These are phyloP conservation scores for Entomortierella beljakovae DNA, from an alignment of 192 early-diverging fungal genomes.

Conservation along the genomic window DNA sequence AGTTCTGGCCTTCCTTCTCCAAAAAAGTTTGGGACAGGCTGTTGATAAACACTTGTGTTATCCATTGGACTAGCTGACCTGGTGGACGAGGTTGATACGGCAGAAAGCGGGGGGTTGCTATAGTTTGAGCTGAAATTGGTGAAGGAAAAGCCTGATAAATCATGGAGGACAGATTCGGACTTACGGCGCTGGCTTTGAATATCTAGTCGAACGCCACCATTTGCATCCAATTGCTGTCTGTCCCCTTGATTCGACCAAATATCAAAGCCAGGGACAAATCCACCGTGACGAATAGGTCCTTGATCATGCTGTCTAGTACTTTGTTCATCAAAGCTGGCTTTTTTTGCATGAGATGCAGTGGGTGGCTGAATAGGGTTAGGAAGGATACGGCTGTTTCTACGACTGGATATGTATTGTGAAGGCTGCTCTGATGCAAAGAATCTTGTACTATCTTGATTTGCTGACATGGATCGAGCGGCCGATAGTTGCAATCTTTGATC, in stretches of 20 bases:
- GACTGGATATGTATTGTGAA: not conserved
- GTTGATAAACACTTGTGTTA: not conserved
- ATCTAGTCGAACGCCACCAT: not conserved
- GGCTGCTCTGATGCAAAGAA: no score
- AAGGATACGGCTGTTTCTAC: conserved; percentile 29
- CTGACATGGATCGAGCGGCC: no score
- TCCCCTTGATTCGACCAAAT: conserved; percentile 11
- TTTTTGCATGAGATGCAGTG: conserved; percentile 3
- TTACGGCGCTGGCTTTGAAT: conserved; percentile 9
- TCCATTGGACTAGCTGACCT: conserved; percentile 1
- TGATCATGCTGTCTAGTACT: not conserved
- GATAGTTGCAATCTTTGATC: no score
- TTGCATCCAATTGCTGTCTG: not conserved
- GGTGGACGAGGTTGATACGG: not conserved
- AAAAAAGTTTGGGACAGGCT: not conserved
- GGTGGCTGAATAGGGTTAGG: conserved; percentile 47
- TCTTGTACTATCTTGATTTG: no score
- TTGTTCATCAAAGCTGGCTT: conserved; percentile 7
- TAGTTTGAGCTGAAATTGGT: not conserved
- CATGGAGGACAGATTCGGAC: conserved; percentile 33
- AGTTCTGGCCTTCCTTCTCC: not conserved
- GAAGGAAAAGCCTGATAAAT: not conserved
- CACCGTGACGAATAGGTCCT: conserved; percentile 7
- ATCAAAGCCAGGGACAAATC: conserved; percentile 28
- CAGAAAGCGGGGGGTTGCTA: not conserved